Evolutionary conservation across 495 filamentous ascomycete species (phyloP).

Genomic region (Tuber umbilicatum): DNA sequence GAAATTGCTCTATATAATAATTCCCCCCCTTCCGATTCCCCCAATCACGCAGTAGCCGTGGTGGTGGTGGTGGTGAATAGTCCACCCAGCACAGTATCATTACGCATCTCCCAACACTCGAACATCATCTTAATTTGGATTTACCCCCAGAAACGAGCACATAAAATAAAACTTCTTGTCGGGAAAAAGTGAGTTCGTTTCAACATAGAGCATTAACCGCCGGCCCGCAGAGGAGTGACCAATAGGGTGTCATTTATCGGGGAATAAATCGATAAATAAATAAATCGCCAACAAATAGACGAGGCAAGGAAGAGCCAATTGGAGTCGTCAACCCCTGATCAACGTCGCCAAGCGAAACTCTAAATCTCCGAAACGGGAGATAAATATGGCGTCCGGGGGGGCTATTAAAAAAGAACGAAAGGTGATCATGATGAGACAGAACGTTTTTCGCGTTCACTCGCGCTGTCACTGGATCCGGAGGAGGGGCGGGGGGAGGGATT

Average conservation of each 20-base stretch:
- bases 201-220: not conserved
- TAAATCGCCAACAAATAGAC: not conserved
- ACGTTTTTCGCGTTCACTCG: not conserved
- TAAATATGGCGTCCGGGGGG: not conserved
- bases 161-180: not conserved
- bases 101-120: not conserved
- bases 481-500: not conserved
- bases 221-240: not conserved
- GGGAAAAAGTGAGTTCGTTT: not conserved
- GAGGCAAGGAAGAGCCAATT: not conserved
- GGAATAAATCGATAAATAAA: not conserved
- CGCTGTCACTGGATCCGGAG: not conserved
- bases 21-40: not conserved
- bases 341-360: not conserved
- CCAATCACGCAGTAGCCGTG: not conserved
- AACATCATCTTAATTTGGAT: slow-evolving; percentile 1
- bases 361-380: slow-evolving; percentile 2
- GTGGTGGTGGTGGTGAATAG: not conserved
- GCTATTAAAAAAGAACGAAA: not conserved
- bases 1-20: slow-evolving; percentile 3
- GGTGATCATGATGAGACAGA: not conserved
- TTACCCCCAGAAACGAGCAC: not conserved
- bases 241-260: not conserved
- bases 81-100: no score
- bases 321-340: not conserved